Conservation (phyloP, 768 basidiomycete species). For the Phylloporus rhodoxanthus region DNA sequence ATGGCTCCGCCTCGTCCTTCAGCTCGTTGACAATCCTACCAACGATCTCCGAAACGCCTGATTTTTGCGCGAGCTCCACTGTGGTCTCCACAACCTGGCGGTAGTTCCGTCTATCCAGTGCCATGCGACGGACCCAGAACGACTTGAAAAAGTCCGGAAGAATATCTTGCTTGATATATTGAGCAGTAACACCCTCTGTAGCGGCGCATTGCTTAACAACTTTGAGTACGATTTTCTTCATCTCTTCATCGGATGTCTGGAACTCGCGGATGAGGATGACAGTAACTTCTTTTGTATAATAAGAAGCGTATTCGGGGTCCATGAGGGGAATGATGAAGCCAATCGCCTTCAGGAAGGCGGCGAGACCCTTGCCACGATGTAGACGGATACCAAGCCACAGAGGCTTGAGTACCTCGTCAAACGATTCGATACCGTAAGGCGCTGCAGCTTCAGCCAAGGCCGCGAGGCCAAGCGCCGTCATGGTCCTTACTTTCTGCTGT, state of each 20-base stretch:
- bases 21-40: constrained; percentile 66
- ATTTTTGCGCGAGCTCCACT: constrained; percentile 95
- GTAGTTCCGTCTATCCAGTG: constrained; percentile 92
- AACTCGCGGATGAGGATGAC: constrained; percentile 97
- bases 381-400: constrained; percentile 76
- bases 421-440: constrained; percentile 99
- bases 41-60: constrained; percentile 95
- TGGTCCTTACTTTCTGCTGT: constrained; percentile 75
- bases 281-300: constrained; percentile 97
- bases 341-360: constrained; percentile 84
- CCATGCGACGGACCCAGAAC: constrained; percentile 99
- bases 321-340: constrained; percentile 99
- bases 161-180: constrained; percentile 66
- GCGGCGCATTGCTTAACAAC: constrained; percentile 99
- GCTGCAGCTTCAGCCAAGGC: constrained; percentile 96
- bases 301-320: constrained; percentile 99
- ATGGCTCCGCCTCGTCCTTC: constrained; percentile 63
- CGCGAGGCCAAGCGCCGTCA: constrained; percentile 75
- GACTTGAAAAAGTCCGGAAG: constrained; percentile 96
- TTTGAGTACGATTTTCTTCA: constrained; percentile 99
- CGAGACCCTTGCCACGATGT: constrained; percentile 73
- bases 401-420: constrained; percentile 88
- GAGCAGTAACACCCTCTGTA: constrained; percentile 94
- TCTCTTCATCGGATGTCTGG: constrained; percentile 98
- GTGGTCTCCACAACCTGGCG: constrained; percentile 98